These are phyloP conservation scores for Asterochloris sp. DNA, from an alignment of 139 green algal genomes.

Conservation along the genomic window DNA sequence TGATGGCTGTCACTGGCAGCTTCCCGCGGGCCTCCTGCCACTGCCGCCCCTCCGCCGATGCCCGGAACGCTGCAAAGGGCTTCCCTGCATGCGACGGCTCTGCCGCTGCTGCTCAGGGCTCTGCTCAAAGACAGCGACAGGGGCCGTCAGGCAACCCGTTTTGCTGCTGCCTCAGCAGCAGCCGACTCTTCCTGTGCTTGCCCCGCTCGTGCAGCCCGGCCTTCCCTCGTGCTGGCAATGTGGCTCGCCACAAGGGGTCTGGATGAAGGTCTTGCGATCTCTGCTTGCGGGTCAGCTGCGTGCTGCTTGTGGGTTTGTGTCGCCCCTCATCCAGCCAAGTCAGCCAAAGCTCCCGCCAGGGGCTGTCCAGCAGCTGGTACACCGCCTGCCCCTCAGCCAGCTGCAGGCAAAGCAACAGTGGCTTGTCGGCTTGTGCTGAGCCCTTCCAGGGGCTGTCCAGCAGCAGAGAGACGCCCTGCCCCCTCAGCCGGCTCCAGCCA, in stretches of 20 bases:
- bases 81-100: background rate
- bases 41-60: conserved; percentile 1
- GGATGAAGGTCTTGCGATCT: conserved; percentile 6
- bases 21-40: conserved; percentile 17
- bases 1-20: conserved; percentile 33
- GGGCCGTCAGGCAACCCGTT: background rate
- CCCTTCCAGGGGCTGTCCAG: no score
- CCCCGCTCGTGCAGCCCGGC: background rate
- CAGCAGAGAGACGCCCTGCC: no score
- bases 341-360: conserved; percentile 54
- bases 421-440: no score
- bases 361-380: conserved; percentile 32
- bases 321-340: conserved; percentile 33
- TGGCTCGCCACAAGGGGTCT: background rate
- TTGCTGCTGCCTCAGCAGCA: background rate
- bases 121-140: background rate
- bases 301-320: background rate
- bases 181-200: background rate
- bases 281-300: background rate
- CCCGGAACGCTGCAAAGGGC: background rate
- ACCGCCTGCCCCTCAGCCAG: conserved; percentile 9
- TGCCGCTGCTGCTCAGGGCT: conserved; percentile 13
- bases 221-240: background rate
- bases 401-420: background rate
- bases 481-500: no score